Conservation (phyloP, 169 alveolate genomes). For the Eimeria necatrix region DNA sequence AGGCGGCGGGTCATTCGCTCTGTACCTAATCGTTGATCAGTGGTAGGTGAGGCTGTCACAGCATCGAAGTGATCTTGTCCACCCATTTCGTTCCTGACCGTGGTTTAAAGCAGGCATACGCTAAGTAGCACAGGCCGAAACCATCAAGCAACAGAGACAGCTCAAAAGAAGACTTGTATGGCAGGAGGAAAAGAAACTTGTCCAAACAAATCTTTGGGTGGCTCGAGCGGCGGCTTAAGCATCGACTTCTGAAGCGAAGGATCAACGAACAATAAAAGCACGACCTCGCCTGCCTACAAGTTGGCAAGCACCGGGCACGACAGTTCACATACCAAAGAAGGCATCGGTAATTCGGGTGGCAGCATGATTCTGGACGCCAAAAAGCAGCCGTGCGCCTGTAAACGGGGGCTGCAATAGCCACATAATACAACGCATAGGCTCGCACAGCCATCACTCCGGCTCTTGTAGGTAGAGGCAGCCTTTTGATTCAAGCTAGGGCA, state of each 20-base stretch:
- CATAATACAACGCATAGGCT: too few relatives aligned
- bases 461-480: background rate
- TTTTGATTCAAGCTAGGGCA: conserved; percentile 39
- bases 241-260: conserved; percentile 19
- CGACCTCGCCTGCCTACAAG: conserved; percentile 33
- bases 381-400: too few relatives aligned
- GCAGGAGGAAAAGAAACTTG: background rate
- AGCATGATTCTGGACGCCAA: too few relatives aligned
- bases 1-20: too few relatives aligned
- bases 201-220: background rate
- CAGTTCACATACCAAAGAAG: too few relatives aligned
- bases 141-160: background rate
- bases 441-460: too few relatives aligned
- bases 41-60: too few relatives aligned
- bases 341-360: too few relatives aligned
- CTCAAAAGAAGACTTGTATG: background rate
- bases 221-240: background rate
- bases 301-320: background rate
- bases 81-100: too few relatives aligned
- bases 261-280: conserved; percentile 38
- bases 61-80: too few relatives aligned
- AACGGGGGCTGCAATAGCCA: too few relatives aligned
- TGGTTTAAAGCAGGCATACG: background rate
- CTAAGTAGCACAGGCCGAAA: background rate
- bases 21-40: too few relatives aligned